Evolutionary conservation across 1,284 basidiomycete species (phyloP).

Genomic region (Trichosporon sp.): DNA sequence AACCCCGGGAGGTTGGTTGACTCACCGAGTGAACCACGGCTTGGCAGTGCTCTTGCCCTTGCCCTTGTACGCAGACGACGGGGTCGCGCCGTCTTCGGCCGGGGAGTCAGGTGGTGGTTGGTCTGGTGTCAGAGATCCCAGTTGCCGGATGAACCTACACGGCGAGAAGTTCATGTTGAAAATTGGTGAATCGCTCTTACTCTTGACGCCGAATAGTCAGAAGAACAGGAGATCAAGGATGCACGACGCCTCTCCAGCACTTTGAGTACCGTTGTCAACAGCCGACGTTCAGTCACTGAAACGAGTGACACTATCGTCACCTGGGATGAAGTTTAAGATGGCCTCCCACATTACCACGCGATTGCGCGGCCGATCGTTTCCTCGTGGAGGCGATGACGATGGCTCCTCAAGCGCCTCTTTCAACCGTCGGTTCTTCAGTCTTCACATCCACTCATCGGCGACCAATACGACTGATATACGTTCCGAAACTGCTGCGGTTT

Average conservation of each 20-base stretch:
- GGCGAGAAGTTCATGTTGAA: constrained; percentile 32
- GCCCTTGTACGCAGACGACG: constrained; percentile 10
- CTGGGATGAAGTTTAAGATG: background rate
- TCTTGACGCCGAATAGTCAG: background rate
- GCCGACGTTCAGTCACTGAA: background rate
- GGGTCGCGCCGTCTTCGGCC: constrained; percentile 30
- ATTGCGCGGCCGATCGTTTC: background rate
- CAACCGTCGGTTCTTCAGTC: background rate
- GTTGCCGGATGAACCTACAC: constrained; percentile 16
- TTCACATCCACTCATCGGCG: background rate
- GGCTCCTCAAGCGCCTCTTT: background rate
- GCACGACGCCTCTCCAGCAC: background rate
- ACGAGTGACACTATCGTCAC: constrained; percentile 3
- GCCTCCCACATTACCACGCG: constrained; percentile 1
- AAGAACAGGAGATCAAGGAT: background rate
- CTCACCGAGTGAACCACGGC: constrained; percentile 60
- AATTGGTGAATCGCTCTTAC: background rate
- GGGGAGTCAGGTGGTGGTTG: constrained; percentile 49
- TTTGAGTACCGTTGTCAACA: constrained; percentile 1
- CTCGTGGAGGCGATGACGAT: constrained; percentile 8
- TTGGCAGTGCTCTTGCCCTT: constrained; percentile 47
- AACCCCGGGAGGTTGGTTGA: background rate
- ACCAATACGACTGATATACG: background rate
- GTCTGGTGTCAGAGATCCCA: constrained; percentile 27
- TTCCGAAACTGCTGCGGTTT: background rate